Evolutionary conservation across 129 eudicot genomes (phyloP).

Genomic region (Escallonia herrerae): DNA sequence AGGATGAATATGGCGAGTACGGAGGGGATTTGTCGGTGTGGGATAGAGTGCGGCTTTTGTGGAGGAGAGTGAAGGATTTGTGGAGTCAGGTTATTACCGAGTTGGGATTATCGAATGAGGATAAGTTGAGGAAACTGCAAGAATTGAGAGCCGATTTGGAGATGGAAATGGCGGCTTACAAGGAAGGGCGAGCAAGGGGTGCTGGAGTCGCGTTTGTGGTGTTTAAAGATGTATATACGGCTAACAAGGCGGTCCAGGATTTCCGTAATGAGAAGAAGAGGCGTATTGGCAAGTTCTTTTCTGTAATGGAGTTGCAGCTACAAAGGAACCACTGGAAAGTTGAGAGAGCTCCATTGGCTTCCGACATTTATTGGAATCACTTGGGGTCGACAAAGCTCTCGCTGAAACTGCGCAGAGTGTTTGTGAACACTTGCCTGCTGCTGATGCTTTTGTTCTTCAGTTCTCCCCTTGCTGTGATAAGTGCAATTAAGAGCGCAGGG

Average conservation of each 20-base stretch:
- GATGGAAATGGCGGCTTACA: constrained; percentile 92
- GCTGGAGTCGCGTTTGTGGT: constrained; percentile 98
- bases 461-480: constrained; percentile 89
- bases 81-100: constrained; percentile 50
- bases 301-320: constrained; percentile 72
- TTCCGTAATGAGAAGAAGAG: constrained; percentile 68
- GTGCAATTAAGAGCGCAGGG: constrained; percentile 70
- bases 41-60: constrained; percentile 25
- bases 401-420: constrained; percentile 55
- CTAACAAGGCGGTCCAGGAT: constrained; percentile 89
- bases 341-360: constrained; percentile 89
- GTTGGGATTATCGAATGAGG: constrained; percentile 76
- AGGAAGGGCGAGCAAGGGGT: constrained; percentile 86
- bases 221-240: constrained; percentile 87
- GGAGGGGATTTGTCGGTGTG: constrained; percentile 17
- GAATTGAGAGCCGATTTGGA: constrained; percentile 93
- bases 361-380: constrained; percentile 96
- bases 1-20: constrained; percentile 20
- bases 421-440: constrained; percentile 70
- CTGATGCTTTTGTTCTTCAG: constrained; percentile 83
- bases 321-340: constrained; percentile 97
- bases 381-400: constrained; percentile 78
- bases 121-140: constrained; percentile 71
- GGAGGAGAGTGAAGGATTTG: constrained; percentile 51
- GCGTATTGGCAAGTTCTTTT: constrained; percentile 77